phyloP scores from a whole-genome alignment of 345 rosid species.

The Draba incana region DNA sequence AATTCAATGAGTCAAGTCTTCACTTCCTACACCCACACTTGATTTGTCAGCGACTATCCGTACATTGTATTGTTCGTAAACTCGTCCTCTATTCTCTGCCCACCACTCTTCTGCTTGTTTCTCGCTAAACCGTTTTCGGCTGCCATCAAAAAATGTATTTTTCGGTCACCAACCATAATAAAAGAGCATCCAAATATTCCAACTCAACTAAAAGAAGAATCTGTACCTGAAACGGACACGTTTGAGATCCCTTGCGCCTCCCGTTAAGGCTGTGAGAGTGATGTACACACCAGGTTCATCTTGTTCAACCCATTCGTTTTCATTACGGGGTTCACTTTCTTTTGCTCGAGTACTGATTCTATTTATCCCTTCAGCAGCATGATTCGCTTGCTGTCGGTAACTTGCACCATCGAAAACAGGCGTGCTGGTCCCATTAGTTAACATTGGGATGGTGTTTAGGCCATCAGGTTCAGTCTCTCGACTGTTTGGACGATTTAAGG shows the following conservation, averaged over 20 bases:
- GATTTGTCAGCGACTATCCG: slow-evolving; percentile 72
- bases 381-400: slow-evolving; percentile 45
- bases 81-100: slow-evolving; percentile 90
- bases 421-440: slow-evolving; percentile 59
- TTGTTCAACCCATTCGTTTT: slow-evolving; percentile 88
- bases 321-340: slow-evolving; percentile 52
- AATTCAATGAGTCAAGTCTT: slow-evolving; percentile 63
- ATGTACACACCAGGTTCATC: slow-evolving; percentile 97
- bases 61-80: slow-evolving; percentile 87
- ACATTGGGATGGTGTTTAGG: slow-evolving; percentile 38
- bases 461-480: slow-evolving; percentile 58
- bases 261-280: slow-evolving; percentile 83
- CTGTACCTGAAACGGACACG: slow-evolving; percentile 97
- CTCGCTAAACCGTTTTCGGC: slow-evolving; percentile 93
- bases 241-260: slow-evolving; percentile 82
- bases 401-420: slow-evolving; percentile 48
- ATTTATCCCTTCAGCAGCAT: slow-evolving; percentile 53
- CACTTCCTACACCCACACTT: slow-evolving; percentile 76
- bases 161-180: not conserved
- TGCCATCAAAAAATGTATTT: slow-evolving; percentile 45
- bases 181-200: not conserved
- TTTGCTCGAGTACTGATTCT: slow-evolving; percentile 64
- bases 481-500: slow-evolving; percentile 51
- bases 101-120: slow-evolving; percentile 98
- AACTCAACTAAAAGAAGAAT: not conserved